Evolutionary conservation across 768 basidiomycete species (phyloP).

Genomic region (Mycena latifolia): DNA sequence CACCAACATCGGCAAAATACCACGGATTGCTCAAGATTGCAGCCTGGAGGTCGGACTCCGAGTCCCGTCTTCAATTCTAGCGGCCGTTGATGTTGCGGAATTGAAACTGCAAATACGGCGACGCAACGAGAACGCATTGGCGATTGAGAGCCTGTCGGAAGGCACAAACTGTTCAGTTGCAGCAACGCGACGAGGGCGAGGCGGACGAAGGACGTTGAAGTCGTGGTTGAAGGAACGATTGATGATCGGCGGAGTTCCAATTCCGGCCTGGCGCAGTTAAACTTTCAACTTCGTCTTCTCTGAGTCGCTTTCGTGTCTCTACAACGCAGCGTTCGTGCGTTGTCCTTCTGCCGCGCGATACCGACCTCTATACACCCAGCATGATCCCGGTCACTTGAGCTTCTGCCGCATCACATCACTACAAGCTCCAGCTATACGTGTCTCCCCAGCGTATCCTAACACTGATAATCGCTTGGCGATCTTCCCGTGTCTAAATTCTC

Average conservation of each 20-base stretch:
- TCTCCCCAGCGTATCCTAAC: background rate
- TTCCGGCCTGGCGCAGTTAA: background rate
- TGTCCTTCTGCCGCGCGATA: background rate
- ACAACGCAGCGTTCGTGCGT: background rate
- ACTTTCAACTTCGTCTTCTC: background rate
- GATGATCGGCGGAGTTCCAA: background rate
- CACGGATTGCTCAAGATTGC: no score
- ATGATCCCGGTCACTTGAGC: background rate
- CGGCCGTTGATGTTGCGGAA: no score
- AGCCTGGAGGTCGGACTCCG: no score
- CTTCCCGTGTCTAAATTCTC: no score
- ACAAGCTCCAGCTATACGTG: background rate
- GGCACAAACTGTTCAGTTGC: background rate
- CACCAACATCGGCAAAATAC: no score
- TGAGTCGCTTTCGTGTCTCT: no score
- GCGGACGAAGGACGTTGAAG: background rate
- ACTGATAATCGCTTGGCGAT: background rate
- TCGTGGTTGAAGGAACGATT: background rate
- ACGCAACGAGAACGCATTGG: background rate
- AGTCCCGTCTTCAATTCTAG: no score
- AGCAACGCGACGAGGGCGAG: background rate
- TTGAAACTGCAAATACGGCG: no score
- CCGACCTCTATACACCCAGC: background rate
- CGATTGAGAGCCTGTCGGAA: background rate
- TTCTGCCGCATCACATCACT: conserved; percentile 1